Evolutionary conservation across 2,329 filamentous ascomycete species (phyloP).

Genomic region (Aspergillus sp.): DNA sequence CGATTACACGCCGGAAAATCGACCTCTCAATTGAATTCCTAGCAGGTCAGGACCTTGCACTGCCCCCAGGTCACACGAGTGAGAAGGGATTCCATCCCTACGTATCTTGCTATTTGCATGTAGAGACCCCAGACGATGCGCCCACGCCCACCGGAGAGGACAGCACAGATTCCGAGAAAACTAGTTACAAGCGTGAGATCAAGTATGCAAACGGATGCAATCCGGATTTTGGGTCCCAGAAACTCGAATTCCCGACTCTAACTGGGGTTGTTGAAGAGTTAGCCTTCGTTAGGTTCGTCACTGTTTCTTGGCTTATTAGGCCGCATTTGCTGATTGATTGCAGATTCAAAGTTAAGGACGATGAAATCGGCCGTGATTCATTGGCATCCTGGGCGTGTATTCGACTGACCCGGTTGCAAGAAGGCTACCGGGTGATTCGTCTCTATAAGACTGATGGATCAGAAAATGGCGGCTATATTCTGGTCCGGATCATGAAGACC

Average conservation of each 20-base stretch:
- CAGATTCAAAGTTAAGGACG: conserved; percentile 83
- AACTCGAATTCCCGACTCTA: conserved; percentile 58
- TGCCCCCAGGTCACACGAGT: conserved; percentile 57
- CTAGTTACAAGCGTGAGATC: conserved; percentile 60
- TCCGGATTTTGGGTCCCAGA: conserved; percentile 63
- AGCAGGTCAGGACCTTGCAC: conserved; percentile 72
- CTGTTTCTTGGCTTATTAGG: conserved; percentile 13
- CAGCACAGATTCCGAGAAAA: conserved; percentile 41
- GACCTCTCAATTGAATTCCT: conserved; percentile 71
- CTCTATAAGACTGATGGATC: conserved; percentile 69
- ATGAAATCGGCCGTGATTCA: conserved; percentile 75
- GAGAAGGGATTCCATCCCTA: conserved; percentile 67
- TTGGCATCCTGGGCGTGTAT: conserved; percentile 88
- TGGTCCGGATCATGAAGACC: conserved; percentile 71
- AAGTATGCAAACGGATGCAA: conserved; percentile 57
- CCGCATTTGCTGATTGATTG: background rate
- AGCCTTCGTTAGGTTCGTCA: conserved; percentile 66
- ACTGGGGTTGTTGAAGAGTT: conserved; percentile 65
- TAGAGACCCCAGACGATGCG: conserved; percentile 63
- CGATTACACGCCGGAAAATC: conserved; percentile 55
- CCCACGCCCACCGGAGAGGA: conserved; percentile 47
- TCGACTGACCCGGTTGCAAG: conserved; percentile 73
- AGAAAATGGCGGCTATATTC: conserved; percentile 65
- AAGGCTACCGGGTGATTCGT: conserved; percentile 75
- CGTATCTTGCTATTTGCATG: conserved; percentile 77